A percentile compares a stretch with the other conserved stretches of the same genome.
These are phyloP conservation scores for Botrytis fragariae DNA, from an alignment of 2,329 filamentous ascomycete genomes.

Conservation along the genomic window DNA sequence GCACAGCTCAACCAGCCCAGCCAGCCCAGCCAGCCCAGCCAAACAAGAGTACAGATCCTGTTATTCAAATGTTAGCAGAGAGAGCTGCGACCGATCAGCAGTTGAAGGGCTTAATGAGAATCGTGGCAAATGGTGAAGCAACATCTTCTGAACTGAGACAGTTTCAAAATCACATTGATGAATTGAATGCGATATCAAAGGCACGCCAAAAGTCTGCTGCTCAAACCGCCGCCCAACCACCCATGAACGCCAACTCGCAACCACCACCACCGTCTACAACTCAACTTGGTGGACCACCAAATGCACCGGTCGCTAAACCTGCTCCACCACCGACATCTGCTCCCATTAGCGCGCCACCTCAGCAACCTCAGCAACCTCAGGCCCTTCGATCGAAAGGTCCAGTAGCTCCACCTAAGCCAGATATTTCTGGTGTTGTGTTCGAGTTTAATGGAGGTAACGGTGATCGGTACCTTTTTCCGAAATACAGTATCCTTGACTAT, in stretches of 20 bases:
- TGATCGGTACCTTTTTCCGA: slow-evolving; percentile 76
- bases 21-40: slow-evolving; percentile 25
- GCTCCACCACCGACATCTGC: slow-evolving; percentile 28
- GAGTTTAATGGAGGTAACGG: slow-evolving; percentile 66
- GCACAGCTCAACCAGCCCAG: slow-evolving; percentile 17
- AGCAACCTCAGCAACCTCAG: slow-evolving; percentile 46
- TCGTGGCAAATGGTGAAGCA: slow-evolving; percentile 74
- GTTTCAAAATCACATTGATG: slow-evolving; percentile 79
- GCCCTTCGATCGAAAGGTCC: slow-evolving; percentile 60
- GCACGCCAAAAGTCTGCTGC: slow-evolving; percentile 52
- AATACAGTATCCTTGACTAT: slow-evolving; percentile 73
- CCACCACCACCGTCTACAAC: slow-evolving; percentile 22
- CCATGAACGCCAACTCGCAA: slow-evolving; percentile 29
- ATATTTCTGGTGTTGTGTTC: slow-evolving; percentile 65
- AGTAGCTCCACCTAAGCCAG: slow-evolving; percentile 53
- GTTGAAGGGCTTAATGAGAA: slow-evolving; percentile 78
- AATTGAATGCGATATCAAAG: slow-evolving; percentile 66
- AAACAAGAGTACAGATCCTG: slow-evolving; percentile 60
- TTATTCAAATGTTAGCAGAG: slow-evolving; percentile 76
- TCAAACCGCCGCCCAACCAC: slow-evolving; percentile 46
- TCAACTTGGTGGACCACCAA: slow-evolving; percentile 22
- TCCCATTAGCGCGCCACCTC: slow-evolving; percentile 26
- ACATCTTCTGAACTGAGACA: slow-evolving; percentile 67
- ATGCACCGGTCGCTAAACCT: slow-evolving; percentile 23
- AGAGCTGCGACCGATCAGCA: slow-evolving; percentile 67